Evolutionary conservation across 345 rosid species (phyloP), one percentile per base, ranked within the genome.

Genomic region (Ceriops decandra): DNA sequence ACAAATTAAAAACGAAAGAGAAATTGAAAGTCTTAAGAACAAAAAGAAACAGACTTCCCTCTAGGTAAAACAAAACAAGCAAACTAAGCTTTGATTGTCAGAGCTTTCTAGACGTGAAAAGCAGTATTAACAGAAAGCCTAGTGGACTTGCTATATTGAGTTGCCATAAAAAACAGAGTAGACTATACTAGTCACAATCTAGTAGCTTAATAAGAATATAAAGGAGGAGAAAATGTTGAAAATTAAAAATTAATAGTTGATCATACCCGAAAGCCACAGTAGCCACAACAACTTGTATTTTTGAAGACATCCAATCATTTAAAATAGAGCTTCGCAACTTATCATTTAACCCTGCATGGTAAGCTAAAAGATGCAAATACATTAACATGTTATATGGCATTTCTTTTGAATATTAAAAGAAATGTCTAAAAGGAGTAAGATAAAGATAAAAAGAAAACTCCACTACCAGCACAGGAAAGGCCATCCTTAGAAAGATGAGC

Each of bases 251-350:
- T 66, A 11, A 66, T 75, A 80, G 71, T 57, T 26, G 47, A 69
- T 64, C 77, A 79, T 90, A 95, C 99, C 99, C 99, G 69, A 91
- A 95, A 74, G 99, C 97, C 62, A 91, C 97, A 15, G 99, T 95
- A 77, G 99, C 99, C 60, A 95, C 95, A 68, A 95, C 93, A 72
- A 95, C 93, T 84, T 87, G 99, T 77, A 77, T 86, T 83, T 86
- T 95, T 6, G 96, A 91, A 79, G 93, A 91, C 63, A 91, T 69
- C 99, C 97, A 95, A 75, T 88, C 82, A 80, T 88, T 97, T 80
- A 95, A 85, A 67, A 90, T 86, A n/a, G 87, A 70, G 70, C 87
- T 91, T 76, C 97, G 80, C 74, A 86, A 57, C 79, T 90, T 90
- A 69, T 88, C 88, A 66, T 86, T 87, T 72, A 91, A 78, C 63